Evolutionary conservation across 164 flowering plant genomes (phyloP).

Genomic region (Protea cynaroides): DNA sequence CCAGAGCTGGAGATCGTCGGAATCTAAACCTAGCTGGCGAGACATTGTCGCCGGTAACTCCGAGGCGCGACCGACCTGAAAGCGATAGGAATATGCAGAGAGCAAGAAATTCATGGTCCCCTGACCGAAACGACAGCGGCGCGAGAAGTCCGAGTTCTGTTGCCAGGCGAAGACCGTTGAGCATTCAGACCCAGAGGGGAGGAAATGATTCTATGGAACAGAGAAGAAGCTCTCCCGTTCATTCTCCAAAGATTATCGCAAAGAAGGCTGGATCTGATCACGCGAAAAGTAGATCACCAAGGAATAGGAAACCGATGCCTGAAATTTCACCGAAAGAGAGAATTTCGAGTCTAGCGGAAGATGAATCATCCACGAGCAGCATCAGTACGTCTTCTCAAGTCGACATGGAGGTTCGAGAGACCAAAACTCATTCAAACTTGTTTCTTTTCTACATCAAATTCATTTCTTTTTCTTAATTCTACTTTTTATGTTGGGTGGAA

Average conservation of each 20-base stretch:
- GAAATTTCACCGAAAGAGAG: constrained; percentile 14
- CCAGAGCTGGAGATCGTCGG: constrained; percentile 28
- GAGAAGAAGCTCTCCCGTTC: constrained; percentile 39
- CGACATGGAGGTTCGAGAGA: constrained; percentile 50
- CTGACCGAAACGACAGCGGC: constrained; percentile 31
- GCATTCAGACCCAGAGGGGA: constrained; percentile 39
- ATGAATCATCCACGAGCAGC: constrained; percentile 42
- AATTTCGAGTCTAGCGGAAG: constrained; percentile 20
- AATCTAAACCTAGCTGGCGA: constrained; percentile 19
- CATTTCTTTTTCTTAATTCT: background rate
- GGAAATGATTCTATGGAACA: constrained; percentile 27
- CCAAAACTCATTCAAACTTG: background rate
- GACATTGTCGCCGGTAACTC: constrained; percentile 23
- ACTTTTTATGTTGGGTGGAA: background rate
- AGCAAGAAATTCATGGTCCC: constrained; percentile 28
- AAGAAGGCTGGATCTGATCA: constrained; percentile 35
- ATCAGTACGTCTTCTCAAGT: constrained; percentile 51
- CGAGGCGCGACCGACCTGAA: constrained; percentile 30
- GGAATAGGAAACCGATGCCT: too few relatives aligned
- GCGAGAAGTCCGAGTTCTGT: constrained; percentile 40
- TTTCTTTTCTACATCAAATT: background rate
- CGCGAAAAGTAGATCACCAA: constrained; percentile 29
- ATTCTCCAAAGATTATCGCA: constrained; percentile 41
- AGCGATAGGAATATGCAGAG: constrained; percentile 20
- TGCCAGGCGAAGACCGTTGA: constrained; percentile 29